Conservation (phyloP, 208 protist genomes). For the Leishmania gerbilli region DNA sequence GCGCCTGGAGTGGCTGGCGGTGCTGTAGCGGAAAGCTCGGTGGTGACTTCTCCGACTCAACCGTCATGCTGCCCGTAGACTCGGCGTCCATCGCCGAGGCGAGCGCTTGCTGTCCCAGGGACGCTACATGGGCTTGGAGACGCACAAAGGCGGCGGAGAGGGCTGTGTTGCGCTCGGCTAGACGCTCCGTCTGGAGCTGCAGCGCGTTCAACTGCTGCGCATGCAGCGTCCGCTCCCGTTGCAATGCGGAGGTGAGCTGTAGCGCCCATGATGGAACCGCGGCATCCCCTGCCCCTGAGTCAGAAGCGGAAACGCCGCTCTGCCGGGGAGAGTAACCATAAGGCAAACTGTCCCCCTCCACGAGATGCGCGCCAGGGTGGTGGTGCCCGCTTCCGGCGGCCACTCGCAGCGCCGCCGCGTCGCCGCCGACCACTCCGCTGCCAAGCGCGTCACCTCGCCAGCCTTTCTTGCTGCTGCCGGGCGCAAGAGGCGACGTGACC, state of each 20-base stretch:
- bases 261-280: slow-evolving; percentile 51
- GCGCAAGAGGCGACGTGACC: neutral
- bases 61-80: slow-evolving; percentile 20
- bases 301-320: neutral
- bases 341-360: neutral
- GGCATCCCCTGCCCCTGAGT: slow-evolving; percentile 4
- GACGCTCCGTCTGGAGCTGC: slow-evolving; percentile 71
- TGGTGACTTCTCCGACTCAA: slow-evolving; percentile 8
- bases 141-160: slow-evolving; percentile 47
- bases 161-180: slow-evolving; percentile 49
- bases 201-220: slow-evolving; percentile 69
- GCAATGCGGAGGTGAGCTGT: slow-evolving; percentile 51
- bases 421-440: neutral
- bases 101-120: slow-evolving; percentile 25
- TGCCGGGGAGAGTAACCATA: neutral
- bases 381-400: neutral
- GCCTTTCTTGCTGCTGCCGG: neutral
- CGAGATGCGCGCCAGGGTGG: neutral
- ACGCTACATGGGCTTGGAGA: slow-evolving; percentile 33
- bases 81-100: slow-evolving; percentile 12
- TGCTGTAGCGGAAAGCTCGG: neutral
- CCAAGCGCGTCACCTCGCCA: neutral
- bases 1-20: slow-evolving; percentile 9
- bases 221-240: slow-evolving; percentile 53
- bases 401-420: neutral